These are phyloP conservation scores for Ilex asprella DNA, from an alignment of 257 asterid genomes.

Conservation along the genomic window DNA sequence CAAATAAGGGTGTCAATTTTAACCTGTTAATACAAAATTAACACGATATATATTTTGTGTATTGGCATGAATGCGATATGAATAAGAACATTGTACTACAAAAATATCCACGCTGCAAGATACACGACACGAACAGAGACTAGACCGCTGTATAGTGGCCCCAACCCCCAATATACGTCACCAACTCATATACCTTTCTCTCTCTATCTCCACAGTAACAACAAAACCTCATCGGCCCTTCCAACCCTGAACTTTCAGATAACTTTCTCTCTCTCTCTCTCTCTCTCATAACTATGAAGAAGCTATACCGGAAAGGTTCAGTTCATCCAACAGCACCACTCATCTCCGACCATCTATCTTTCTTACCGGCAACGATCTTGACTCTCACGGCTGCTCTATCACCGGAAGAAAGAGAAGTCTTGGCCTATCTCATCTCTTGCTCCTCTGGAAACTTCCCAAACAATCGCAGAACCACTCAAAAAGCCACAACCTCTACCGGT, in stretches of 20 bases:
- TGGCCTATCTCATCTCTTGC: conserved; percentile 64
- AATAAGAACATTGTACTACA: too few species aligned
- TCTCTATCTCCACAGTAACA: conserved; percentile 5
- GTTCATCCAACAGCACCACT: conserved; percentile 63
- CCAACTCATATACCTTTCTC: conserved; percentile 26
- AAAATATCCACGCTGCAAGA: too few species aligned
- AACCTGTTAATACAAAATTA: too few species aligned
- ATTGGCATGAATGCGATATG: too few species aligned
- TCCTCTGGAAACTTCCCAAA: conserved; percentile 27
- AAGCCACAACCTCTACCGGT: conserved; percentile 11
- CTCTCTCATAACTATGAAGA: conserved; percentile 34
- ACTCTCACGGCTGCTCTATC: conserved; percentile 47
- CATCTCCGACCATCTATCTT: conserved; percentile 54
- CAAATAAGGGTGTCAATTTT: too few species aligned
- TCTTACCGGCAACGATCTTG: conserved; percentile 53
- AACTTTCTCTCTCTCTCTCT: background rate
- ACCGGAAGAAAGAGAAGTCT: conserved; percentile 44
- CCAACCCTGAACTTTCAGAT: conserved; percentile 11
- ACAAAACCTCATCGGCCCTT: conserved; percentile 20
- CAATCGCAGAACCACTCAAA: conserved; percentile 13
- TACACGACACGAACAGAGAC: too few species aligned
- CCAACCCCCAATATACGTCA: conserved; percentile 8
- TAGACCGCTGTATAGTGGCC: too few species aligned
- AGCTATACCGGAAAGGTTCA: conserved; percentile 48
- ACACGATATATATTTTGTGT: too few species aligned